These are phyloP conservation scores for Mariannaea elegans DNA, from an alignment of 2,329 filamentous ascomycete species.

Conservation along the genomic window DNA sequence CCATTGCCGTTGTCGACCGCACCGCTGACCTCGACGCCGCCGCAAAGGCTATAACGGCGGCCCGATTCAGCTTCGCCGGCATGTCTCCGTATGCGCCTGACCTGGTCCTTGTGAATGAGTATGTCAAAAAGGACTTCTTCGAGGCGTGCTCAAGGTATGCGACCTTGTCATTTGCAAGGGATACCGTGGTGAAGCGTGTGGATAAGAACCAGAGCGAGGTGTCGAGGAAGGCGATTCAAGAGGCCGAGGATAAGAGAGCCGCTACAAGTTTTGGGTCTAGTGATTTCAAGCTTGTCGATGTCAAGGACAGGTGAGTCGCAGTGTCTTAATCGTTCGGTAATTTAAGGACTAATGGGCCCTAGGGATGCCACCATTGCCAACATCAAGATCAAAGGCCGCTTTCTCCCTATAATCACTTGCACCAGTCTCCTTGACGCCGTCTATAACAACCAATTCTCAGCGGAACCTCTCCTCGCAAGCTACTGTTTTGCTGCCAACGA, in stretches of 20 bases:
- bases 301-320: conserved; percentile 12
- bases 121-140: conserved; percentile 35
- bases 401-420: conserved; percentile 20
- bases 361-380: conserved; percentile 15
- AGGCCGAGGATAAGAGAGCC: conserved; percentile 10
- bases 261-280: conserved; percentile 11
- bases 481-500: conserved; percentile 16
- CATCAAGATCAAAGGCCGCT: conserved; percentile 20
- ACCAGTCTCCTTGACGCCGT: conserved; percentile 16
- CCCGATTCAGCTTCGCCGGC: conserved; percentile 27
- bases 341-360: neutral
- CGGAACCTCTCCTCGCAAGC: conserved; percentile 7
- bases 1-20: conserved; percentile 31
- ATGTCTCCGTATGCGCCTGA: conserved; percentile 34
- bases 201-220: conserved; percentile 11
- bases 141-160: conserved; percentile 14
- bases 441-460: conserved; percentile 10
- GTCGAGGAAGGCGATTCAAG: conserved; percentile 8
- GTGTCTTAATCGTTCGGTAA: too few relatives aligned
- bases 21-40: conserved; percentile 31
- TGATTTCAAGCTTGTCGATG: conserved; percentile 17
- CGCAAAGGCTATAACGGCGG: conserved; percentile 23
- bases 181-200: conserved; percentile 11
- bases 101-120: conserved; percentile 33
- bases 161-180: conserved; percentile 12